phyloP scores from a whole-genome alignment of 2,329 filamentous ascomycete species.

The Aspergillus novofumigatus region DNA sequence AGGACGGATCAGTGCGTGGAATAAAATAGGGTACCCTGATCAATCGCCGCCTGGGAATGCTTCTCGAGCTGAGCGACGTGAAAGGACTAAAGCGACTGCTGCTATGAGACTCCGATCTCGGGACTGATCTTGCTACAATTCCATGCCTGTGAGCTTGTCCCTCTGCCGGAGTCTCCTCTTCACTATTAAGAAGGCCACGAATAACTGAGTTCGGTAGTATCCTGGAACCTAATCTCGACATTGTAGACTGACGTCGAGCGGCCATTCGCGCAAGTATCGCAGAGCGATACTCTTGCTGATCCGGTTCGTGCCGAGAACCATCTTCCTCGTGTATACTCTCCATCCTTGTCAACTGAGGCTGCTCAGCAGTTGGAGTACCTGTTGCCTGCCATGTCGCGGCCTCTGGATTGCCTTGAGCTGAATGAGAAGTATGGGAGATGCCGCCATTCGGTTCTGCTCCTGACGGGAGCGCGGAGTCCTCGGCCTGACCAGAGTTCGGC shows the following conservation, averaged over 20 bases:
- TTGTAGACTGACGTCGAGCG: constrained; percentile 42
- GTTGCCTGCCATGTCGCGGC: constrained; percentile 19
- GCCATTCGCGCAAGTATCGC: constrained; percentile 33
- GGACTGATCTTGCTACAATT: constrained; percentile 34
- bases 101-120: constrained; percentile 33
- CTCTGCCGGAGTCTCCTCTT: constrained; percentile 44
- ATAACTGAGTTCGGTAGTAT: constrained; percentile 46
- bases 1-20: constrained; percentile 32
- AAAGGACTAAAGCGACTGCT: constrained; percentile 40
- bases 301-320: constrained; percentile 28
- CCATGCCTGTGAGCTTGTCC: constrained; percentile 43
- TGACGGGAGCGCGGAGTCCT: constrained; percentile 16
- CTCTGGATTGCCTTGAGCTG: constrained; percentile 7
- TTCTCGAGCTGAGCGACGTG: constrained; percentile 35
- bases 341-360: constrained; percentile 17
- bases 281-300: constrained; percentile 28
- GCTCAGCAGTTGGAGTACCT: constrained; percentile 9
- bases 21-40: constrained; percentile 38
- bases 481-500: constrained; percentile 24
- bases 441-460: constrained; percentile 13
- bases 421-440: constrained; percentile 11
- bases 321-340: constrained; percentile 37
- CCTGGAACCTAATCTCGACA: constrained; percentile 46
- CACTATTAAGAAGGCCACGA: constrained; percentile 41
- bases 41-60: constrained; percentile 38